Evolutionary conservation across 306 rosid species (phyloP), one percentile per base, ranked within the genome.

Genomic region (Malus orientalis): DNA sequence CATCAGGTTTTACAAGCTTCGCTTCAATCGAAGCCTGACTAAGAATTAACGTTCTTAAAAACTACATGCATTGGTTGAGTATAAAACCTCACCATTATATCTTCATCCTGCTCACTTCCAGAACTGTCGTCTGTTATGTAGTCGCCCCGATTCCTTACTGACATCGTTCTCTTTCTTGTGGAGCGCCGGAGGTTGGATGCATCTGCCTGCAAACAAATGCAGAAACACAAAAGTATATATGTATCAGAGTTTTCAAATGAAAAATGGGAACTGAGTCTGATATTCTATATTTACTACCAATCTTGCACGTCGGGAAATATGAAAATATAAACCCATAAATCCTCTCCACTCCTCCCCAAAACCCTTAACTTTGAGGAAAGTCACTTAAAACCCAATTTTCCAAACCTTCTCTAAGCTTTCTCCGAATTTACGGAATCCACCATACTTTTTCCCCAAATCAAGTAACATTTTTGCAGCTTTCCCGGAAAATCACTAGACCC

Each of bases 171-270:
- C 84, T 86, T 85, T 75, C 97, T 83, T 1, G 88, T 89, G 63
- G 97, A 93, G 62, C 97, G 96, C 6, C 97, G 88, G 77, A 86
- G 96, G 75, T 86, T 89, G 82, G 82, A 78, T 70, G 77, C 79
- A 27, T 68, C 86, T 63, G 89, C 84, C 93, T 90, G 77, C 78
- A 79, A 61, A 73, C 27, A 44, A 62, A 72, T 40, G 74, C 45
- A 60, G 19, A 57, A 61, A 59, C 76, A 65, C 68, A n/a, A 58
- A 9, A n/a, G 5, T 58, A 54, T 4, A 11, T 4, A 76, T 59
- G 57, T 20, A 76, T 69, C 60, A 74, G 67, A 75, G 83, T 71
- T 62, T 81, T 60, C 59, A 76, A 72, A 78, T n/a, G 44, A 53
- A 45, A 44, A 74, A 71, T 70, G 60, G n/a, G 49, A 82, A 75